Base-by-base conservation (phyloP, 2,329 filamentous ascomycete genomes). In the Aspergillus candidus region DNA sequence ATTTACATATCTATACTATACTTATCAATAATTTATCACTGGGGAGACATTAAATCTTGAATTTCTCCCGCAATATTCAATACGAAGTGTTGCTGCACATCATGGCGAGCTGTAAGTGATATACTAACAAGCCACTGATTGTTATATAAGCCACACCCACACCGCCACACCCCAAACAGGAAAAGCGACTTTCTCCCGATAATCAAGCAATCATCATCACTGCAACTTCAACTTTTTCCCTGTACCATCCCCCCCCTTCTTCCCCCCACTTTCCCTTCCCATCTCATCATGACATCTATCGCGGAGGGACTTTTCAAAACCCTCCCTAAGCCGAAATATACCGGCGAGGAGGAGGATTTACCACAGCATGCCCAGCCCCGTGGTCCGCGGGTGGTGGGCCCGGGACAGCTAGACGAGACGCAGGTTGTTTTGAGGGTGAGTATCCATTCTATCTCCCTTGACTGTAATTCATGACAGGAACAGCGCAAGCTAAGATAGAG, bases 281-380 rank as follows among this genome's bases (percentile, higher is more conserved):
- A 40, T 51, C 39, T 47, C 41, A 58, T 44, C 51, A 87, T 87
- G 82, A 72, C 82, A 47, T 83, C 82, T 47, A 75, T 86, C 60
- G 78, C 77, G 54, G 76, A 80, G 47, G 86, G 88, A 46, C 77
- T 97, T 35, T 82, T 88, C 51, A 81, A 82, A 62, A 83, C 86
- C 45, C 76, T 97, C 35, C 91, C 91, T 3, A 90, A 90, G 65
- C 90, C 91, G 12, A 91, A 87, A 70, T 94, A 96, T 63, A 88
- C 84, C 4, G 89, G 87, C 55, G 88, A 94, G 63, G 83, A 94
- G 63, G 90, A 96, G 64, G 86, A 94, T 60, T 71, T 84, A 30
- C 83, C 84, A 17, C 70, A 75, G 27, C 80, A 85, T 61, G 76
- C 84, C 37, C 82, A 86, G 61, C 82, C 87, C 57, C 82, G 83